A percentile compares a stretch with the other conserved stretches of the same genome.
Evolutionary conservation across 2,329 filamentous ascomycete species (phyloP).

Genomic region (Bipolaris oryzae): DNA sequence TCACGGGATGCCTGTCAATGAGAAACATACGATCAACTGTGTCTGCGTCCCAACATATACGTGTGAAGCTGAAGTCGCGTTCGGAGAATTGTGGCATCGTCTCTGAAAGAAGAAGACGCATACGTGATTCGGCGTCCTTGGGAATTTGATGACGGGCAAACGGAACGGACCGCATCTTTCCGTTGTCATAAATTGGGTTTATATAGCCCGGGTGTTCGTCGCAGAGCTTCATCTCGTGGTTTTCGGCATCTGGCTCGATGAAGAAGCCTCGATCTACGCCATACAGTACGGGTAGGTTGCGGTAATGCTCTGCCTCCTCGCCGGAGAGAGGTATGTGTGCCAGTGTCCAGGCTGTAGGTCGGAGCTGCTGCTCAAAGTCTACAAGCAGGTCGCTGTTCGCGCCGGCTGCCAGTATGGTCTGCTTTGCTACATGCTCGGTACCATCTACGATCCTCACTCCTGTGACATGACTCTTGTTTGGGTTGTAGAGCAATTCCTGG

Average conservation of each 20-base stretch:
- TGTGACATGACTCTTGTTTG: conserved; percentile 41
- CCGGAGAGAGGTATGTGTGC: conserved; percentile 57
- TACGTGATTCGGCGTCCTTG: conserved; percentile 53
- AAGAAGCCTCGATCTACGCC: conserved; percentile 59
- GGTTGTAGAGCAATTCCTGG: conserved; percentile 43
- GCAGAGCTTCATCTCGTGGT: conserved; percentile 57
- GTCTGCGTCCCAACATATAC: conserved; percentile 64
- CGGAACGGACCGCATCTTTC: conserved; percentile 46
- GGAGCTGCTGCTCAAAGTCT: conserved; percentile 59
- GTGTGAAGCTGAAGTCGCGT: conserved; percentile 57
- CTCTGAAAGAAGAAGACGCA: conserved; percentile 57
- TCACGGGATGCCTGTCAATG: conserved; percentile 57
- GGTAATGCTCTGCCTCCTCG: conserved; percentile 55
- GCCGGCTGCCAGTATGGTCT: conserved; percentile 57
- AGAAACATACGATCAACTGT: conserved; percentile 61
- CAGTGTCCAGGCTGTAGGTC: conserved; percentile 62
- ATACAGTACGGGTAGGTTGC: conserved; percentile 57
- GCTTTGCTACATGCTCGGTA: conserved; percentile 49
- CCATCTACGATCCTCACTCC: conserved; percentile 56
- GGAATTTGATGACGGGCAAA: conserved; percentile 56
- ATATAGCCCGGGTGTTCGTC: conserved; percentile 65
- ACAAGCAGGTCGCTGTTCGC: conserved; percentile 56
- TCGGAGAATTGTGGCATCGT: conserved; percentile 61
- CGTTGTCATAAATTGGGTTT: conserved; percentile 48
- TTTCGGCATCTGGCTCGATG: conserved; percentile 56